These are phyloP conservation scores for Ascochyta viciae-villosae DNA, from an alignment of 2,329 filamentous ascomycete genomes.

Conservation along the genomic window DNA sequence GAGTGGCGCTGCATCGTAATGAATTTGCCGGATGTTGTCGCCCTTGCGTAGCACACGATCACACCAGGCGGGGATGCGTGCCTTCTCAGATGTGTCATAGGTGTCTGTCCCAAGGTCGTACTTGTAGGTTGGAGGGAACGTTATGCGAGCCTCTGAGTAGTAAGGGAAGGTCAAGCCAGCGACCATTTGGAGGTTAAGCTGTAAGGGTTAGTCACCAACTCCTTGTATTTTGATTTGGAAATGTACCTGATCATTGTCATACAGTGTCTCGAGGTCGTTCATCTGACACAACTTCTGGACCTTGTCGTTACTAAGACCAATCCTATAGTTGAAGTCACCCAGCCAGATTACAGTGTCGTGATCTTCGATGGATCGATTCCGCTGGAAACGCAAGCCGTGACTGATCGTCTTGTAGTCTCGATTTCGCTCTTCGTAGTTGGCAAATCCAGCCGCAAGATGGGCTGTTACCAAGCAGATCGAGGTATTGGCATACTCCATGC, in stretches of 20 bases:
- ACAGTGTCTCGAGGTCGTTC: conserved; percentile 77
- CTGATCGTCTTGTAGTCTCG: conserved; percentile 90
- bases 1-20: conserved; percentile 83
- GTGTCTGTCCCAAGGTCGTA: conserved; percentile 87
- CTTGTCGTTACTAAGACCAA: conserved; percentile 80
- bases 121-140: conserved; percentile 93
- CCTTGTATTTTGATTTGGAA: not conserved
- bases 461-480: conserved; percentile 95
- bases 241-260: conserved; percentile 85
- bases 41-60: conserved; percentile 92
- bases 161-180: conserved; percentile 87
- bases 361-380: conserved; percentile 88
- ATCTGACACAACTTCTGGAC: conserved; percentile 76
- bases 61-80: conserved; percentile 95
- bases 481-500: conserved; percentile 92
- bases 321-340: conserved; percentile 98
- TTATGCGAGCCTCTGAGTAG: conserved; percentile 89
- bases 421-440: conserved; percentile 96
- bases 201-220: conserved; percentile 33
- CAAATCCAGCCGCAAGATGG: conserved; percentile 92
- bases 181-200: conserved; percentile 96
- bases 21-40: conserved; percentile 77
- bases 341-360: conserved; percentile 90
- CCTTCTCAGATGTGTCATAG: conserved; percentile 95
- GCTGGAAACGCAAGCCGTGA: conserved; percentile 85